Evolutionary conservation across 805 yeast genomes (phyloP), one percentile per base, ranked within the genome.

Genomic region (Ogataea neopini): DNA sequence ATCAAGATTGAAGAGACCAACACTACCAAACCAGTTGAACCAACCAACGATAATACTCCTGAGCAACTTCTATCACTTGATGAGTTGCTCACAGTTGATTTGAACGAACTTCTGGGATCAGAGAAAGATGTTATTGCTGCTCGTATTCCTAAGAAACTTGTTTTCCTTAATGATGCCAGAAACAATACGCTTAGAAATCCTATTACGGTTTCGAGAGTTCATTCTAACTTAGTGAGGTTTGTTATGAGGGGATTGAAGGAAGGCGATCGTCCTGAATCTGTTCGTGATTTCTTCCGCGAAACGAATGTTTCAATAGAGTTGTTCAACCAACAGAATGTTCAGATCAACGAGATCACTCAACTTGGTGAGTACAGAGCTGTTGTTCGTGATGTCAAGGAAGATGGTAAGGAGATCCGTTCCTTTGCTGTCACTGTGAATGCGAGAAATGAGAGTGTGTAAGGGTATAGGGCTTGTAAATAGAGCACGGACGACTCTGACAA

Each of bases 81-180:
- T 37, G 62, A 66, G 28, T 51, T 66, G 38, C 39, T 62, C 15
- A 40, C 59, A 3, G 45, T 62, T 18, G 62, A 61, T 44, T 44
- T 61, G 32, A 53, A 60, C 15, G 52, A 53, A 13, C 32, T 57
- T 5, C 28, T 60, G 2, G 54, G 57, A 9, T 36, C 51, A 9
- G 56, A 63, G 17, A 49, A 32, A 25, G 56, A 54, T 11, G 49
- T 53, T n/a, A 53, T 62, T 15, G 46, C 60, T 19, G 45, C 56
- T 2, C 56, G 56, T 15, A 52, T 64, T 18, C 68, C 70, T 41
- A 58, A 54, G 51, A 60, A 51, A 42, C 45, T 66, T 19, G 46
- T 62, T n/a, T 52, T 64, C 37, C 50, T 56, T 14, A 57, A 58
- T 37, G 64, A 59, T 19, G 25, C 66, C 4, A 46, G 45, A 3